Evolutionary conservation across 75 land plant species (phyloP), one percentile per base, ranked within the genome.

Genomic region (Cupressus sempervirens): DNA sequence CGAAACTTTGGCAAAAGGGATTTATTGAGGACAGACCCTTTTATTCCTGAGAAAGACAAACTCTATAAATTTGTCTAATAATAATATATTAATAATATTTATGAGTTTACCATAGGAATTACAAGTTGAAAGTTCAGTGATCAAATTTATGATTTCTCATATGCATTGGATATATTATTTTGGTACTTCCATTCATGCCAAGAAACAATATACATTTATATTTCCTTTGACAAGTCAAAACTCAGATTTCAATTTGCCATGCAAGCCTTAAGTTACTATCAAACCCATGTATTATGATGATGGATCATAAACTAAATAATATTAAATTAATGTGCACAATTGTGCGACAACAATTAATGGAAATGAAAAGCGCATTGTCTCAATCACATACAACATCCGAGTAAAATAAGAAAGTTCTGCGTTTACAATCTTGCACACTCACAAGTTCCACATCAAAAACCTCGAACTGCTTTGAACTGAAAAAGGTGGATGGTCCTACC

Each of bases 401-500:
- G 84, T 94, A 96, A 72, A 98, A 95, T 2, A 83, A 93, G 58
- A 98, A 89, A 23, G 96, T 96, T 81, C 95, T 92, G 81, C 98
- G 90, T 41, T 84, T 76, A 74, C 99, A 98, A 38, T 93, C 88
- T 87, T 96, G 89, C 16, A 94, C 91, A 80, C 85, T 80, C 10
- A 98, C 87, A 74, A 98, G 85, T 82, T 98, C 99, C 23, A 98
- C 93, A 82, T 98, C 98, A 86, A 98, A 98, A 65, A 98, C 98
- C 80, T 98, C 99, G 84, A 93, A 98, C 84, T 96, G 99, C 86
- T 96, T 98, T 43, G 99, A 80, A 90, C 99, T 98, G 90, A 98
- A 98, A 85, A 98, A 98, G 26, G 99, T 98, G 1, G 95, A 92
- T 58, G 98, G 99, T 26, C 99, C 99, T 32, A 97, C 98, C 98